Conservation (phyloP, 805 yeast species). For the Cyberlindnera bimundalis region DNA sequence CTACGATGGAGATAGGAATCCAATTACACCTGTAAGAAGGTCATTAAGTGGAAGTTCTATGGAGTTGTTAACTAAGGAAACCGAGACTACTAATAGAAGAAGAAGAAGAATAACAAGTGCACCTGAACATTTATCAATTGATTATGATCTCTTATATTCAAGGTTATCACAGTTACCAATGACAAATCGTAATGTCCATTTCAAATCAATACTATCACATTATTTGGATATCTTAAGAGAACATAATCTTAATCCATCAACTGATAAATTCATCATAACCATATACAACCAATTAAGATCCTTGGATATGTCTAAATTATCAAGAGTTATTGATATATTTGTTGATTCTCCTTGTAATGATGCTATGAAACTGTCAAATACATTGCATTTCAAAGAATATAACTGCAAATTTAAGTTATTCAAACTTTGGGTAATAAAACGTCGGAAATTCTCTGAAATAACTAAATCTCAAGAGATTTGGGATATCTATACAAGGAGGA, state of each 20-base stretch:
- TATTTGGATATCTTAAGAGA: conserved; percentile 17
- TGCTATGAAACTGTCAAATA: conserved; percentile 26
- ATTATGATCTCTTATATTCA: conserved; percentile 11
- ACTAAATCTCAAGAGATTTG: conserved; percentile 17
- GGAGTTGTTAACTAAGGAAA: conserved; percentile 12
- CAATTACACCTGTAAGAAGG: conserved; percentile 20
- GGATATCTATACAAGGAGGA: conserved; percentile 18
- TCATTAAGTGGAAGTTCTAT: conserved; percentile 25
- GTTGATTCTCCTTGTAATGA: conserved; percentile 22
- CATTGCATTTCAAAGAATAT: conserved; percentile 16
- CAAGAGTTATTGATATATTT: conserved; percentile 21
- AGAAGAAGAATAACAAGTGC: conserved; percentile 5
- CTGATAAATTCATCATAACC: conserved; percentile 24
- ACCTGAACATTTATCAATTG: conserved; percentile 8
- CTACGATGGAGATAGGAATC: conserved; percentile 13
- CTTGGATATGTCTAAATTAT: conserved; percentile 11
- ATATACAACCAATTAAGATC: conserved; percentile 22
- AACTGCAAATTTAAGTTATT: conserved; percentile 5
- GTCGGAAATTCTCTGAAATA: conserved; percentile 18
- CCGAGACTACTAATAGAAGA: not conserved
- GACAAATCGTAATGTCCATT: conserved; percentile 11
- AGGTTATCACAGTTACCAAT: conserved; percentile 12
- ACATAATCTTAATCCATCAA: conserved; percentile 16
- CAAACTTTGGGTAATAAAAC: conserved; percentile 22
- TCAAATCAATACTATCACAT: conserved; percentile 18